Conservation (phyloP, 116 monocot species). For the Trichopus zeylanicus region DNA sequence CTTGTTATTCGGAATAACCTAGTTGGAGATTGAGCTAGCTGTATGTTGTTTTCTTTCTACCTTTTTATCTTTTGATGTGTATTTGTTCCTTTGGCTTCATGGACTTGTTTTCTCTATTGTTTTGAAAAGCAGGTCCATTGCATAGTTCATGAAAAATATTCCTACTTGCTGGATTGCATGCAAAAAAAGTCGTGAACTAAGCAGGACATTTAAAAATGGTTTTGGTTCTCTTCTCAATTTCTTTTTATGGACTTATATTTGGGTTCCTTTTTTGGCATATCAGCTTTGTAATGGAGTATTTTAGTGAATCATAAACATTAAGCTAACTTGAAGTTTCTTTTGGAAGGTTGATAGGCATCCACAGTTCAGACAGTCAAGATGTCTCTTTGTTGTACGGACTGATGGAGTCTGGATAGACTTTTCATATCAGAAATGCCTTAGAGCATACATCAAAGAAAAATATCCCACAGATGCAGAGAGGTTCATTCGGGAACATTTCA, state of each 20-base stretch:
- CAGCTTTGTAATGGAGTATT: neutral
- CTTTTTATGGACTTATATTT: no score
- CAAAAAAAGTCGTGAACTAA: no score
- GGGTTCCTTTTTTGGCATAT: neutral
- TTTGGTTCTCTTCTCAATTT: no score
- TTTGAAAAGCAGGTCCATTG: neutral
- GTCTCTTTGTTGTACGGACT: constrained; percentile 86
- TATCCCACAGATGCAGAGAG: constrained; percentile 72
- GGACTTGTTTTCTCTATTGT: neutral
- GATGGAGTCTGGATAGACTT: constrained; percentile 93
- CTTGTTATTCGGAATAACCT: no score
- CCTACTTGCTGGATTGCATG: no score
- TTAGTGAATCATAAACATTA: no score
- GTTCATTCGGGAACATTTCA: constrained; percentile 77
- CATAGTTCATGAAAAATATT: neutral
- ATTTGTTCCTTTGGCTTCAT: neutral
- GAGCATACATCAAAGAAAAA: constrained; percentile 64
- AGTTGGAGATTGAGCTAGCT: no score
- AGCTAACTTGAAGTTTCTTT: neutral
- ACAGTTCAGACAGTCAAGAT: constrained; percentile 64
- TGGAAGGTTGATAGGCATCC: constrained; percentile 87
- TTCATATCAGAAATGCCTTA: constrained; percentile 92
- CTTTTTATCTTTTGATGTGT: neutral
- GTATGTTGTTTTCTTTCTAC: neutral
- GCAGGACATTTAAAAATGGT: no score